Percentiles rank a stretch among this genome's conserved stretches.
Evolutionary conservation across 2,329 filamentous ascomycete species (phyloP).

Genomic region (Trichophyton simii): DNA sequence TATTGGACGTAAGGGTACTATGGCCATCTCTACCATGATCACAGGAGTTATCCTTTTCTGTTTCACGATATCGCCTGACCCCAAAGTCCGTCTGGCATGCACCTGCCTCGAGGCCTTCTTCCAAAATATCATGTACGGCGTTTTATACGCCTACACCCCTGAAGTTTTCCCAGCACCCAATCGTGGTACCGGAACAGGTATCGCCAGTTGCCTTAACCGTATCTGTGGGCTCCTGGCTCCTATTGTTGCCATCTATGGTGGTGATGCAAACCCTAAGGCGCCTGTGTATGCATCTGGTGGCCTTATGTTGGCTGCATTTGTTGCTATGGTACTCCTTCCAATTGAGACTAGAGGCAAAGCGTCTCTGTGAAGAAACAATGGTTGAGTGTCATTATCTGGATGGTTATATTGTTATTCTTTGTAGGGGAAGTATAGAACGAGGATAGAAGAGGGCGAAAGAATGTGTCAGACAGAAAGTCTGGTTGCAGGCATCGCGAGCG

Average conservation of each 20-base stretch:
- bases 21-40: slow-evolving; percentile 40
- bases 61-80: slow-evolving; percentile 40
- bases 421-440: neutral
- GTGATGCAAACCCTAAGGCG: slow-evolving; percentile 26
- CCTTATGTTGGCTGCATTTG: slow-evolving; percentile 34
- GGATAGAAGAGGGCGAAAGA: neutral
- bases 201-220: slow-evolving; percentile 34
- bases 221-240: slow-evolving; percentile 35
- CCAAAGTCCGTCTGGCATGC: slow-evolving; percentile 40
- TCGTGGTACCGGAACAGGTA: slow-evolving; percentile 43
- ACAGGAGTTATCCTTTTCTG: slow-evolving; percentile 44
- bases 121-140: slow-evolving; percentile 46
- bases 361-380: slow-evolving; percentile 46
- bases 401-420: neutral
- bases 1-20: slow-evolving; percentile 45
- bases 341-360: slow-evolving; percentile 37
- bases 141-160: slow-evolving; percentile 47
- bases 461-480: neutral
- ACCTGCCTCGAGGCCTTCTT: slow-evolving; percentile 45
- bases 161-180: slow-evolving; percentile 46
- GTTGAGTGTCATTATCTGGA: slow-evolving; percentile 25
- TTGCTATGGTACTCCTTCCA: slow-evolving; percentile 34
- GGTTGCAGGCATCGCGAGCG: neutral
- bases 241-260: slow-evolving; percentile 33
- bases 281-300: slow-evolving; percentile 36